These are phyloP conservation scores for Actinomucor elegans DNA, from an alignment of 371 early-diverging fungal genomes.

Conservation along the genomic window DNA sequence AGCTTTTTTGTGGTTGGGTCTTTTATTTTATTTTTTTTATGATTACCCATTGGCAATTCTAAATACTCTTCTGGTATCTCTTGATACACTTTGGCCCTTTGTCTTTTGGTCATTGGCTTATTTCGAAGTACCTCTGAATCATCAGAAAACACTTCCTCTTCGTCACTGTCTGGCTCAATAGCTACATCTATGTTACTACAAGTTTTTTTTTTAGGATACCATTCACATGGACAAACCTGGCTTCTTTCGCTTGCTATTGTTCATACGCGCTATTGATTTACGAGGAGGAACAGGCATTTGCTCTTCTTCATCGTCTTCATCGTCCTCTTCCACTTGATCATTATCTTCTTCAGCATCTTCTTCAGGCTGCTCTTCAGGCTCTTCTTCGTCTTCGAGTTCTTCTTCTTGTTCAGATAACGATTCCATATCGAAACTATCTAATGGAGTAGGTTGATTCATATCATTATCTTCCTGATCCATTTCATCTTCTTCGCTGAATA, in stretches of 20 bases:
- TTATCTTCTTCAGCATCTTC: conserved; percentile 34
- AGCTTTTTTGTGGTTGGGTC: no score
- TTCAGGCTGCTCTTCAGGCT: conserved; percentile 32
- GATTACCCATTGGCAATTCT: conserved; percentile 67
- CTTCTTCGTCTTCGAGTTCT: conserved; percentile 23
- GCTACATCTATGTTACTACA: neutral
- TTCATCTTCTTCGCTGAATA: conserved; percentile 31
- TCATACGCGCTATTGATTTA: neutral
- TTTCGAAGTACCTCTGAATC: conserved; percentile 49
- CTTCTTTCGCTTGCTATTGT: conserved; percentile 25
- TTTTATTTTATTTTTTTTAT: no score
- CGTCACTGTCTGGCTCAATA: conserved; percentile 7
- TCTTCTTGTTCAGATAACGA: conserved; percentile 34
- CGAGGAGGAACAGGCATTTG: conserved; percentile 15
- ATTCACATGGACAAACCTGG: conserved; percentile 28
- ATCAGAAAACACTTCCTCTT: conserved; percentile 30
- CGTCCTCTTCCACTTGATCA: conserved; percentile 34
- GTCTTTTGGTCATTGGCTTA: conserved; percentile 69
- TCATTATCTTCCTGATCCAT: conserved; percentile 25
- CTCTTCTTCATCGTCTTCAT: conserved; percentile 34
- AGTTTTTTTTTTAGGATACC: neutral
- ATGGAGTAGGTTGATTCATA: no score
- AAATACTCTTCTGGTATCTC: conserved; percentile 60
- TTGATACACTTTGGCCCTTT: conserved; percentile 63
- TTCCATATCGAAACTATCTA: conserved; percentile 22